Percentiles rank a stretch among this genome's conserved stretches.
Conservation (phyloP, 306 rosid species). For the Gynostemma pentaphyllum region DNA sequence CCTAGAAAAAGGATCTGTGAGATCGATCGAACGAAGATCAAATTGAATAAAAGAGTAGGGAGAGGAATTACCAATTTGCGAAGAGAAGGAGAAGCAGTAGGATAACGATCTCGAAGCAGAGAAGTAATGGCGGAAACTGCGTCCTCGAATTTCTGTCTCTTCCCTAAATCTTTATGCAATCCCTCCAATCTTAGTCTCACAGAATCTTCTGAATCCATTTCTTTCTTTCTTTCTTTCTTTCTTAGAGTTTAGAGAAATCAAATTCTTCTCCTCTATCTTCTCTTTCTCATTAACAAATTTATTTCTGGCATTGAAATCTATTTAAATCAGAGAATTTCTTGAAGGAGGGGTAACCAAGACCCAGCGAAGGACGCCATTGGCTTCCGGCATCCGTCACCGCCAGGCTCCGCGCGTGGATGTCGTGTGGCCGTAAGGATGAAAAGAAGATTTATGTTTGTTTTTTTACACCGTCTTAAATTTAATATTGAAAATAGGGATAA, state of each 20-base stretch:
- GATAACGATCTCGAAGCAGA: constrained; percentile 36
- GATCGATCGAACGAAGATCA: neutral
- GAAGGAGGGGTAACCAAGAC: constrained; percentile 2
- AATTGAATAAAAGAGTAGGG: neutral
- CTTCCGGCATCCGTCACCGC: neutral
- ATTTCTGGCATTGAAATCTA: neutral
- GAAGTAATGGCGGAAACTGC: constrained; percentile 50
- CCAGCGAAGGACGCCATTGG: neutral
- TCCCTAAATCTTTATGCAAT: constrained; percentile 39
- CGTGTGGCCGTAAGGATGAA: neutral
- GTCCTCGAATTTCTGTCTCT: constrained; percentile 11
- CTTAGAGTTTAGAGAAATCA: too few relatives aligned
- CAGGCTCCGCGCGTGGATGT: neutral
- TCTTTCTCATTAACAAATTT: neutral
- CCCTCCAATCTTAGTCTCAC: constrained; percentile 53
- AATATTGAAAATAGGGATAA: too few relatives aligned
- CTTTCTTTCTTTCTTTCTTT: constrained; percentile 11
- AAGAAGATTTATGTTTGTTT: neutral
- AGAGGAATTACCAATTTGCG: constrained; percentile 37
- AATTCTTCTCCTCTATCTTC: neutral
- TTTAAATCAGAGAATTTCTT: constrained; percentile 5
- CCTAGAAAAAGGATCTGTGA: neutral
- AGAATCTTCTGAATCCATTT: constrained; percentile 41
- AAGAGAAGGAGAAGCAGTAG: constrained; percentile 57
- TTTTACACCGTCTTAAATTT: too few relatives aligned